phyloP scores from a whole-genome alignment of 768 basidiomycete species.

The Cubamyces lactineus region DNA sequence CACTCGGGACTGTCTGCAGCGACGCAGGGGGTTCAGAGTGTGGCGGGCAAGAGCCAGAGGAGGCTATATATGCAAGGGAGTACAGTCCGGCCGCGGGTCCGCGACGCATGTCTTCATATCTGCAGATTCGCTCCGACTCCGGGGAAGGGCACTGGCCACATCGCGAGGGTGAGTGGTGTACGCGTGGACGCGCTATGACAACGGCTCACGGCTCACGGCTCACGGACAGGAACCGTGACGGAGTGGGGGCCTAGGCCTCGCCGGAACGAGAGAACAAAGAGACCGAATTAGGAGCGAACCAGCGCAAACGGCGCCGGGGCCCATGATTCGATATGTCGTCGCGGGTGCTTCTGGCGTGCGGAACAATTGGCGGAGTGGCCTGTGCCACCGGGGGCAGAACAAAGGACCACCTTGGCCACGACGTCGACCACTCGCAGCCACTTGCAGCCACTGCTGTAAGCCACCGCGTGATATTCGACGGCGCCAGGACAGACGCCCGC shows the following conservation, averaged over 20 bases:
- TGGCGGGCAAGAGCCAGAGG: conserved; percentile 5
- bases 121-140: conserved; percentile 20
- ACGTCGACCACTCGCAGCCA: neutral
- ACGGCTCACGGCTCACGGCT: conserved; percentile 13
- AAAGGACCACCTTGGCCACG: conserved; percentile 8
- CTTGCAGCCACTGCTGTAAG: neutral
- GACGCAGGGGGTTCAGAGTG: conserved; percentile 18
- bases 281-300: conserved; percentile 10
- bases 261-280: conserved; percentile 21
- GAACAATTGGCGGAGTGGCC: conserved; percentile 20
- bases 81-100: conserved; percentile 15
- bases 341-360: conserved; percentile 18
- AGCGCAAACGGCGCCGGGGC: conserved; percentile 10
- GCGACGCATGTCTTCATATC: conserved; percentile 18
- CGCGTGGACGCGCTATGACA: conserved; percentile 23
- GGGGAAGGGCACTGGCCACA: conserved; percentile 13
- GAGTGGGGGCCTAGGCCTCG: conserved; percentile 6
- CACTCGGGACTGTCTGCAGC: conserved; percentile 13
- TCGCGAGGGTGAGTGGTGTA: conserved; percentile 14
- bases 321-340: conserved; percentile 14
- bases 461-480: conserved; percentile 14
- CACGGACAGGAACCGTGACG: conserved; percentile 7
- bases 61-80: conserved; percentile 10
- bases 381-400: conserved; percentile 14
- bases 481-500: neutral